A percentile compares a stretch with the other conserved stretches of the same genome.
Evolutionary conservation across 495 filamentous ascomycete genomes (phyloP).

Genomic region (Parathielavia appendiculata): DNA sequence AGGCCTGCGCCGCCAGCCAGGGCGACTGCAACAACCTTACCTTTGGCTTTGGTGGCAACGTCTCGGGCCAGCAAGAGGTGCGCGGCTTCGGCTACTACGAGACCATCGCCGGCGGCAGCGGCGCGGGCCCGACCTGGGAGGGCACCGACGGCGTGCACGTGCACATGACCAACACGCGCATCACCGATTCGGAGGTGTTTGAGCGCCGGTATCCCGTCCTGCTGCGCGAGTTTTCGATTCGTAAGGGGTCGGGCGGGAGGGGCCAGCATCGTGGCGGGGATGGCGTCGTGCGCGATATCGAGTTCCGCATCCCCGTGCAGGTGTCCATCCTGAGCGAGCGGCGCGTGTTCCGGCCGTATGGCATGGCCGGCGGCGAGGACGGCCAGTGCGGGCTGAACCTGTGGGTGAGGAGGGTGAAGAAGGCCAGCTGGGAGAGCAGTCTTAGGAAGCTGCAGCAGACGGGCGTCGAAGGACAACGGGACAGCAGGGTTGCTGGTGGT

Average conservation of each 20-base stretch:
- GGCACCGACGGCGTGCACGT: slow-evolving; percentile 87
- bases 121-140: slow-evolving; percentile 81
- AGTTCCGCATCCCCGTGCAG: slow-evolving; percentile 85
- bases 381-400: slow-evolving; percentile 75
- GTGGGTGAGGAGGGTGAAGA: slow-evolving; percentile 70
- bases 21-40: slow-evolving; percentile 91
- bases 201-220: slow-evolving; percentile 89
- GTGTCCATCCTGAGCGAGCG: slow-evolving; percentile 86
- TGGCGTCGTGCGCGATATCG: slow-evolving; percentile 88
- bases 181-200: slow-evolving; percentile 94
- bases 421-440: slow-evolving; percentile 45
- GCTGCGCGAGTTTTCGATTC: slow-evolving; percentile 73
- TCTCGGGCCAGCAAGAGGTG: slow-evolving; percentile 54
- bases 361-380: slow-evolving; percentile 79
- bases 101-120: slow-evolving; percentile 89
- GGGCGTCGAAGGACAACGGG: slow-evolving; percentile 26
- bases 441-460: slow-evolving; percentile 29
- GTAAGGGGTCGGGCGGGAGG: slow-evolving; percentile 61
- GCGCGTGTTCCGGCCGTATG: slow-evolving; percentile 82
- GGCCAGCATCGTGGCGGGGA: slow-evolving; percentile 81
- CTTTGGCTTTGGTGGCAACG: slow-evolving; percentile 76
- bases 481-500: slow-evolving; percentile 29
- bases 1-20: slow-evolving; percentile 84
- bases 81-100: slow-evolving; percentile 96
- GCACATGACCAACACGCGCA: slow-evolving; percentile 99